Conservation (phyloP, 1,284 basidiomycete species). For the Malassezia yamatoensis region DNA sequence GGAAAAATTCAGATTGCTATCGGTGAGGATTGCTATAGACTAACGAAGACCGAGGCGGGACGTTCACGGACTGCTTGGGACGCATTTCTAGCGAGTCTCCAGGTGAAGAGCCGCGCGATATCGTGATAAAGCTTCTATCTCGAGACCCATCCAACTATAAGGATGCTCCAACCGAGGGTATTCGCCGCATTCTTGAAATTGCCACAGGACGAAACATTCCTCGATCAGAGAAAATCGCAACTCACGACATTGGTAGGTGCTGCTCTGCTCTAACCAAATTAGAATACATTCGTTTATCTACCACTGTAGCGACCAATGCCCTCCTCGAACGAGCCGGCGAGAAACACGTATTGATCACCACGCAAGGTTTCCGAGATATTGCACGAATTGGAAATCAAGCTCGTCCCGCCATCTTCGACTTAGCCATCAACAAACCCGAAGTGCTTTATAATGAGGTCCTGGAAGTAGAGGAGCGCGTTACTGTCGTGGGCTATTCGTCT, state of each 20-base stretch:
- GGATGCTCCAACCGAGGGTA: conserved; percentile 90
- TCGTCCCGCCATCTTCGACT: conserved; percentile 60
- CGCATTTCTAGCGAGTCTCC: conserved; percentile 19
- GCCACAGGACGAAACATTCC: conserved; percentile 61
- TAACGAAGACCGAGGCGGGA: conserved; percentile 39
- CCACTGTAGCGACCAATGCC: conserved; percentile 93
- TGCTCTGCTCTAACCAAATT: background rate
- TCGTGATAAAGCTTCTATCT: conserved; percentile 50
- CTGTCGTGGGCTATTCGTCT: conserved; percentile 79
- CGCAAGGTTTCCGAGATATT: conserved; percentile 81
- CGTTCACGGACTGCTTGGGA: conserved; percentile 44
- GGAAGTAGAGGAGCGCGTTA: conserved; percentile 89
- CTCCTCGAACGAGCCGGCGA: conserved; percentile 87
- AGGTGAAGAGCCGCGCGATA: conserved; percentile 27
- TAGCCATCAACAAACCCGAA: conserved; percentile 55
- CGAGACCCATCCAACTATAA: conserved; percentile 62
- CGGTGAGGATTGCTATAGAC: background rate
- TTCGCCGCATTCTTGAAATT: conserved; percentile 75
- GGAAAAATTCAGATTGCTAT: conserved; percentile 34
- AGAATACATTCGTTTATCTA: conserved; percentile 86
- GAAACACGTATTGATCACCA: conserved; percentile 80
- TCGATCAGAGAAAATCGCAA: conserved; percentile 60
- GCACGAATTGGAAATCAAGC: conserved; percentile 86
- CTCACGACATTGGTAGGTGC: conserved; percentile 63
- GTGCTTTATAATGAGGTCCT: conserved; percentile 70